Conservation (phyloP, 495 filamentous ascomycete species). For the Penicillium silybi region DNA sequence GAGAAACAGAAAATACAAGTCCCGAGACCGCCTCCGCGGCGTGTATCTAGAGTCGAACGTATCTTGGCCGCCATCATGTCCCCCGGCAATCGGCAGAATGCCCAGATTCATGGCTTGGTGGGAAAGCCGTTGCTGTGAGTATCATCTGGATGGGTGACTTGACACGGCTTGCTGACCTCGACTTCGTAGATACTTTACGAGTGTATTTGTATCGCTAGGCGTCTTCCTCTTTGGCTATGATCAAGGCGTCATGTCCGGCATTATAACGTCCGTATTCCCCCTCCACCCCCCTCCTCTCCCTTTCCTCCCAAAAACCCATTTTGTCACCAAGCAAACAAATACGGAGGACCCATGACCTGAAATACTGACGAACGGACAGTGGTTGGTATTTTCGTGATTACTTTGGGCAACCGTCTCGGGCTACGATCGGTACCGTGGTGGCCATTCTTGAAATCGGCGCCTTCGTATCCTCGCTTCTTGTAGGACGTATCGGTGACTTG, state of each 20-base stretch:
- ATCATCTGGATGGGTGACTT: not conserved
- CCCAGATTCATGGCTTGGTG: conserved; percentile 81
- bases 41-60: conserved; percentile 60
- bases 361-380: conserved; percentile 43
- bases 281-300: too few relatives aligned
- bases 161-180: conserved; percentile 28
- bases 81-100: conserved; percentile 58
- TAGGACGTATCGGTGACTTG: conserved; percentile 86
- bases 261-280: conserved; percentile 75
- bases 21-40: conserved; percentile 61
- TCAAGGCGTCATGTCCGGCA: conserved; percentile 98
- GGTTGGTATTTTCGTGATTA: conserved; percentile 84
- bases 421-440: conserved; percentile 91
- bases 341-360: not conserved
- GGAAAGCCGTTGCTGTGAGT: conserved; percentile 91
- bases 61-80: conserved; percentile 80
- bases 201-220: conserved; percentile 94
- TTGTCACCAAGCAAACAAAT: not conserved
- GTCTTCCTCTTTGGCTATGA: conserved; percentile 99
- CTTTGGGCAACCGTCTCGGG: conserved; percentile 79
- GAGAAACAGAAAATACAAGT: conserved; percentile 81
- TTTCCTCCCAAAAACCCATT: too few relatives aligned
- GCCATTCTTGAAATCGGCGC: conserved; percentile 94
- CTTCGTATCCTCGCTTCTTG: conserved; percentile 82
- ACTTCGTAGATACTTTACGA: conserved; percentile 81